A percentile compares a stretch with the other conserved stretches of the same genome.
Conservation (phyloP, 257 asterid species). For the Gentiana dahurica region DNA sequence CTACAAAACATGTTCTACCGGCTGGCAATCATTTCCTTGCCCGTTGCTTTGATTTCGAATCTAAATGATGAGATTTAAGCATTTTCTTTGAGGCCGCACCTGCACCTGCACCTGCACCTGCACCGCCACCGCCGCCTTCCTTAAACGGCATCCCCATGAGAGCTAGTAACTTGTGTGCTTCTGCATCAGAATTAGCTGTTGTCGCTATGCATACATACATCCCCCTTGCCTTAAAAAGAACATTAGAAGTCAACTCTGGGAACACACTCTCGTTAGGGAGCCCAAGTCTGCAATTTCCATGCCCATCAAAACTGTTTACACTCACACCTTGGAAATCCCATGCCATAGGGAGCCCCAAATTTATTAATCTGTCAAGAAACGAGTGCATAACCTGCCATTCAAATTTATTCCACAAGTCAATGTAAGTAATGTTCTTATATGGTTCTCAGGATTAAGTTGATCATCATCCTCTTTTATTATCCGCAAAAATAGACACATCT, state of each 20-base stretch:
- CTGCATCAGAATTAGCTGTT: constrained; percentile 74
- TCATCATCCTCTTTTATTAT: no score
- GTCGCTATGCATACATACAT: constrained; percentile 93
- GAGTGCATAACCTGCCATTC: constrained; percentile 64
- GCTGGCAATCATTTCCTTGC: constrained; percentile 22
- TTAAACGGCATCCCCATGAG: constrained; percentile 96
- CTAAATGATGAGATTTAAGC: constrained; percentile 85
- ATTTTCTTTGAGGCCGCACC: constrained; percentile 54
- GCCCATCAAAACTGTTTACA: constrained; percentile 85
- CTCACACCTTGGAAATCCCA: constrained; percentile 94
- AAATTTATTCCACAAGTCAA: neutral
- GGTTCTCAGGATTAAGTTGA: no score
- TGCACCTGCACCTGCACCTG: neutral
- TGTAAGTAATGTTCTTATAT: no score
- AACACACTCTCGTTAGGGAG: constrained; percentile 85
- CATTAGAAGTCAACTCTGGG: constrained; percentile 69
- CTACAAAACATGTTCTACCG: no score
- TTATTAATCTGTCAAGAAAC: constrained; percentile 88
- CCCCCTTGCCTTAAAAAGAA: constrained; percentile 80
- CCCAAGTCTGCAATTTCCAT: constrained; percentile 87
- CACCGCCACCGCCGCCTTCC: constrained; percentile 41
- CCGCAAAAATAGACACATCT: no score
- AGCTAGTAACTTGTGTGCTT: constrained; percentile 66
- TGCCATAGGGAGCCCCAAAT: constrained; percentile 85
- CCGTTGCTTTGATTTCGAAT: constrained; percentile 61